Base-by-base conservation (phyloP, 2,329 filamentous ascomycete species). In the Scortechinia acanthostroma region DNA sequence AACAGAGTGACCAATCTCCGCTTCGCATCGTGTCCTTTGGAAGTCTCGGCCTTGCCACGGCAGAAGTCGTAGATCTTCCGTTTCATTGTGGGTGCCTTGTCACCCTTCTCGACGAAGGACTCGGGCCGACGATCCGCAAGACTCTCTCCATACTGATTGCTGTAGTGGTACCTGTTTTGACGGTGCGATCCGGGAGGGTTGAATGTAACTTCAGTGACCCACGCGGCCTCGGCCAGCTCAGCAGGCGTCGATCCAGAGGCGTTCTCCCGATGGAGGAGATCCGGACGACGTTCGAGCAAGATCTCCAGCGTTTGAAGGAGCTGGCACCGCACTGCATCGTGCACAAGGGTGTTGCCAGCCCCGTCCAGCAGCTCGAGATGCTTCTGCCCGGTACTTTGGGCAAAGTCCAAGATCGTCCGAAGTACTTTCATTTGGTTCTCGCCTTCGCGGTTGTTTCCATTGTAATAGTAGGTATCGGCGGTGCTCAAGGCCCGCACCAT, bases 221-320 rank as follows among this genome's bases (percentile, higher is more conserved):
- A 71, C 1, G 61, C 59, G 44, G 86, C 80, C 43, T 76, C 66
- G 0, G 82, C 78, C 43, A 87, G 63, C 53, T 93, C 87, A 21
- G 74, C 70, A 0, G 88, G 83, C 0, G 87, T 93, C 15, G 77
- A 73, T 2, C 88, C 88, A 0, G 86, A 86, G 0, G 86, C 78
- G 52, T 91, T 91, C 58, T 93, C 88, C 19, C 81, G 76, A 52
- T 77, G 73, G 0, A 89, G 64, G 2, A 90, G 67, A 21, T 70
- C 68, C 0, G 83, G 76, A 16, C 76, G 69, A 51, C 66, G 66
- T 6, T 74, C 64, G 10, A 90, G 61, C 2, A 86, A 53, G 2
- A 66, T 54, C 14, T 66, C 60, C 30, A 65, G 53, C 1, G 73
- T 51, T 25, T 54, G 56, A 4, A 65, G 51, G 25, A 63, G 51